A percentile compares a stretch with the other conserved stretches of the same genome.
Evolutionary conservation across 2,329 filamentous ascomycete species (phyloP).

Genomic region (Thermoascus crustaceus): DNA sequence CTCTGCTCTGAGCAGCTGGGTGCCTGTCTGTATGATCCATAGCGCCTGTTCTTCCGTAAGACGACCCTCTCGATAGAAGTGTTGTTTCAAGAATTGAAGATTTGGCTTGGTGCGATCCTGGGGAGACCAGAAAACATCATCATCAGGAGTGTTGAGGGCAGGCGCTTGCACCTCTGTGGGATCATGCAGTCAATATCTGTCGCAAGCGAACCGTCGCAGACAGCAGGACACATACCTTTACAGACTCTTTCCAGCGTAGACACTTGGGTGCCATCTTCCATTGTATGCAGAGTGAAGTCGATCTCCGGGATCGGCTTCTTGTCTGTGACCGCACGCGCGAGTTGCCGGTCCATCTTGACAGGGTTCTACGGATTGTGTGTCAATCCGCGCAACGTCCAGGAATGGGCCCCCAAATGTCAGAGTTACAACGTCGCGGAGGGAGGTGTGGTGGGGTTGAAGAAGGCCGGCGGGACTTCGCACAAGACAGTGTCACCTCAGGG

Average conservation of each 20-base stretch:
- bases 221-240: slow-evolving; percentile 63
- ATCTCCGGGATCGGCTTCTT: slow-evolving; percentile 97
- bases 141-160: slow-evolving; percentile 81
- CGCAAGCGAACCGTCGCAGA: slow-evolving; percentile 6
- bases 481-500: background rate
- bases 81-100: slow-evolving; percentile 90
- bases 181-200: slow-evolving; percentile 9
- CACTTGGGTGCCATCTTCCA: slow-evolving; percentile 95
- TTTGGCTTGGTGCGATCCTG: slow-evolving; percentile 81
- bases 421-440: background rate
- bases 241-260: slow-evolving; percentile 93
- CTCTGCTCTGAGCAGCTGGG: slow-evolving; percentile 78
- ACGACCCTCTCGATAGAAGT: slow-evolving; percentile 95
- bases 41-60: slow-evolving; percentile 95
- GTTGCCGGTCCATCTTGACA: slow-evolving; percentile 32
- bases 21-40: slow-evolving; percentile 85
- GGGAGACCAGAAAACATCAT: slow-evolving; percentile 90
- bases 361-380: background rate
- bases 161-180: slow-evolving; percentile 87
- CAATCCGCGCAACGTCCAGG: background rate
- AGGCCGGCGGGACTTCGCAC: slow-evolving; percentile 1
- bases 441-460: background rate
- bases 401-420: background rate
- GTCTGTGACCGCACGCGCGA: slow-evolving; percentile 85
- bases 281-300: slow-evolving; percentile 95